Percentiles rank a stretch among this genome's conserved stretches.
These are phyloP conservation scores for Aureobasidium uvarum DNA, from an alignment of 2,329 filamentous ascomycete species.

Conservation along the genomic window DNA sequence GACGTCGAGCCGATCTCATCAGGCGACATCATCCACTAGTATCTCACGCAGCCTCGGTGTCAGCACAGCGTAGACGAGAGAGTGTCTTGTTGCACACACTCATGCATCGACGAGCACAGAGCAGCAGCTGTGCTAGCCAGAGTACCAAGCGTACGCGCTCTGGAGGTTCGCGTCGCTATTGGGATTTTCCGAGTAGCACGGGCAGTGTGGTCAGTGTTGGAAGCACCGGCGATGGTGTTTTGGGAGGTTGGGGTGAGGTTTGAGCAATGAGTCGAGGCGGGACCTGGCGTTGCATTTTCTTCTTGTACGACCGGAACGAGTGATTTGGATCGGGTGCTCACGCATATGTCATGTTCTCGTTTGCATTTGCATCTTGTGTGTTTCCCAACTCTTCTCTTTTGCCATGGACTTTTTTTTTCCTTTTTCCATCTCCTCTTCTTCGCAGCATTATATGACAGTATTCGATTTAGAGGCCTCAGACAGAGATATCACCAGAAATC, in stretches of 20 bases:
- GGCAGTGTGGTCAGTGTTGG: conserved; percentile 37
- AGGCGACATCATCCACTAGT: conserved; percentile 87
- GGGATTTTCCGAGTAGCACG: conserved; percentile 77
- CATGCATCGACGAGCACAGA: conserved; percentile 35
- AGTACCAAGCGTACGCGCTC: conserved; percentile 70
- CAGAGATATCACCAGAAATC: not conserved
- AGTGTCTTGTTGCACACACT: conserved; percentile 39
- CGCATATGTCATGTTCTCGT: not conserved
- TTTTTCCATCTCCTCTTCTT: not conserved
- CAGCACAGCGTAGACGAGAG: conserved; percentile 33
- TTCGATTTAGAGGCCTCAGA: not conserved
- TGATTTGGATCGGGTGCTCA: not conserved
- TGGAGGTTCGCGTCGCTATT: conserved; percentile 79
- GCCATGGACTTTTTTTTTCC: not conserved
- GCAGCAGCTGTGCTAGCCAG: conserved; percentile 79
- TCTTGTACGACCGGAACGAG: not conserved
- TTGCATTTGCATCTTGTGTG: not conserved
- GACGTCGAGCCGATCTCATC: conserved; percentile 77
- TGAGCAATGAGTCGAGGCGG: not conserved
- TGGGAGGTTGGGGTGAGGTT: conserved; percentile 78
- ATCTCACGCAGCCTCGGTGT: conserved; percentile 51
- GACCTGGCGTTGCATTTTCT: not conserved
- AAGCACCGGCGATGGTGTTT: conserved; percentile 63
- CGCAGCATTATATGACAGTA: not conserved
- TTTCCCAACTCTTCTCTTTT: not conserved